A percentile compares a stretch with the other conserved stretches of the same genome.
These are phyloP conservation scores for Lithospermum erythrorhizon DNA, from an alignment of 257 asterid genomes.

Conservation along the genomic window DNA sequence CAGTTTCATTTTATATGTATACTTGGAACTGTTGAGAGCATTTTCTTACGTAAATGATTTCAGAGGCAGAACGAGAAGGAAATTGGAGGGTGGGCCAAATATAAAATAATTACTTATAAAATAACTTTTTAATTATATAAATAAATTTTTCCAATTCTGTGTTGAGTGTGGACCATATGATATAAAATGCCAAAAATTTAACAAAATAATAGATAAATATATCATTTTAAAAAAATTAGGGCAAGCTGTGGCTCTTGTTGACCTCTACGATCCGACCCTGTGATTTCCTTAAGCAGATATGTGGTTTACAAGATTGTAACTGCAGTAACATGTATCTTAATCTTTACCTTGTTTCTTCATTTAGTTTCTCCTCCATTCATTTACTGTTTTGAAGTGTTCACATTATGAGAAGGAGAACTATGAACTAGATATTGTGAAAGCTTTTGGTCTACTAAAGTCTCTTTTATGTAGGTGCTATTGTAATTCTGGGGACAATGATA, in stretches of 20 bases:
- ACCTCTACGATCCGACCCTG: too few species aligned
- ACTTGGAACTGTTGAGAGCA: background rate
- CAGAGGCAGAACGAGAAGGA: too few species aligned
- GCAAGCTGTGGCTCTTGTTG: too few species aligned
- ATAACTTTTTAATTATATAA: too few species aligned
- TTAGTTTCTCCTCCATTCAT: background rate
- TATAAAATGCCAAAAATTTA: too few species aligned
- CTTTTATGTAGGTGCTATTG: constrained; percentile 59
- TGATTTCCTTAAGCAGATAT: background rate
- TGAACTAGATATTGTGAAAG: background rate
- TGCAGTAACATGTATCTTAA: background rate
- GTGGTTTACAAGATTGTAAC: background rate
- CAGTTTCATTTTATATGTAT: too few species aligned
- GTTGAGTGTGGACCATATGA: too few species aligned
- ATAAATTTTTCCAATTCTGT: too few species aligned
- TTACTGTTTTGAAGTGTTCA: background rate
- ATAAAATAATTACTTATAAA: too few species aligned
- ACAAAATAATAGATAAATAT: too few species aligned
- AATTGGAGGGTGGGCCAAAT: too few species aligned
- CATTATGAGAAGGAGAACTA: background rate
- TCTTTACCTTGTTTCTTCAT: background rate
- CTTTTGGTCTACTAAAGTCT: background rate
- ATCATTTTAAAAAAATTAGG: too few species aligned
- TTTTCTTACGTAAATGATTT: background rate
- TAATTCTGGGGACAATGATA: constrained; percentile 62